Percentiles rank a stretch among this genome's conserved stretches.
These are phyloP conservation scores for Geotrichum fermentans DNA, from an alignment of 1,139 yeast genomes.

Conservation along the genomic window DNA sequence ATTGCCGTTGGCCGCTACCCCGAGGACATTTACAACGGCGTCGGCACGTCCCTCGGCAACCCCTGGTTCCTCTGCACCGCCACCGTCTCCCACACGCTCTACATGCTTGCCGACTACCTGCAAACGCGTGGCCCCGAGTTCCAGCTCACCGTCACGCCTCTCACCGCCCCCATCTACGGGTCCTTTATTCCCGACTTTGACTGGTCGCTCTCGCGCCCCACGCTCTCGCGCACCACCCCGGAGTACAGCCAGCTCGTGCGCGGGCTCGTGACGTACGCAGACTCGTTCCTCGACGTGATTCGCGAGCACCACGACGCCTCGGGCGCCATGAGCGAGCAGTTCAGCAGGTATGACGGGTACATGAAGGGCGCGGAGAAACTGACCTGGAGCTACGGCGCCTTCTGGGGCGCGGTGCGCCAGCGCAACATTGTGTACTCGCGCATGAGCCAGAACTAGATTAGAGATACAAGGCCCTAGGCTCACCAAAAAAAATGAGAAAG, in stretches of 20 bases:
- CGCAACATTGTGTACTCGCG: slow-evolving; percentile 18
- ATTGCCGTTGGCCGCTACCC: slow-evolving; percentile 89
- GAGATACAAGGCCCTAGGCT: neutral
- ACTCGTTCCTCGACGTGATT: slow-evolving; percentile 68
- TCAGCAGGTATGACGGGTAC: slow-evolving; percentile 71
- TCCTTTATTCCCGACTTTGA: slow-evolving; percentile 22
- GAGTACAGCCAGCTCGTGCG: slow-evolving; percentile 24
- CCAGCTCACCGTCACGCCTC: slow-evolving; percentile 32
- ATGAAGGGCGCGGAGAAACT: slow-evolving; percentile 84
- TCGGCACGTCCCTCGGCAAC: slow-evolving; percentile 72
- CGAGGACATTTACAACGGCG: slow-evolving; percentile 86
- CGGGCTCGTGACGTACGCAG: slow-evolving; percentile 47
- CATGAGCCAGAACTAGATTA: too few relatives aligned
- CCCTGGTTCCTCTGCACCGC: slow-evolving; percentile 95
- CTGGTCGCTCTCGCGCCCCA: neutral
- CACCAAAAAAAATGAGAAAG: too few relatives aligned
- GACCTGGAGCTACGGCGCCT: slow-evolving; percentile 88
- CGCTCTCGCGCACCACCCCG: slow-evolving; percentile 19
- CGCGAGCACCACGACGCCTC: slow-evolving; percentile 53
- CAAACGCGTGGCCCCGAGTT: slow-evolving; percentile 35
- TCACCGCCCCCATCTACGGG: slow-evolving; percentile 29
- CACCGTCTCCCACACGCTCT: slow-evolving; percentile 62
- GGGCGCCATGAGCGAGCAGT: slow-evolving; percentile 86
- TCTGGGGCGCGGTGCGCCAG: slow-evolving; percentile 60
- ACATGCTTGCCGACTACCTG: slow-evolving; percentile 37